Percentiles rank a stretch among this genome's conserved stretches.
Conservation (phyloP, 164 flowering plant species). For the Akebia trifoliata region DNA sequence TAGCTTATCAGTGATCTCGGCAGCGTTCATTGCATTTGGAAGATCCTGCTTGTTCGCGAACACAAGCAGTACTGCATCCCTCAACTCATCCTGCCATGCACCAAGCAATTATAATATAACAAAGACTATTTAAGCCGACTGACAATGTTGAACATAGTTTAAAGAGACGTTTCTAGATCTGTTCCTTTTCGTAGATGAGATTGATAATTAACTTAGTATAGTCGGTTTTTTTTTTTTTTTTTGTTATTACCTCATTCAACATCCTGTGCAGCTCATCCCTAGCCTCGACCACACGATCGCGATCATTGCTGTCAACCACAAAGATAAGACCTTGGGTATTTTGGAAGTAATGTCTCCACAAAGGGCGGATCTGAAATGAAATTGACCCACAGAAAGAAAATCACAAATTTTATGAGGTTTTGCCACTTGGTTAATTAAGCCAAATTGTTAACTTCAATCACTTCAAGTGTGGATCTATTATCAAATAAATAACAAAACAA, state of each 20-base stretch:
- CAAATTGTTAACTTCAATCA: background rate
- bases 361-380: constrained; percentile 67
- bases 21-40: constrained; percentile 88
- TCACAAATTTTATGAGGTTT: no score
- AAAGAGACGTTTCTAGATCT: no score
- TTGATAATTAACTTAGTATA: no score
- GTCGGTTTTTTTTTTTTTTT: background rate
- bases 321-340: constrained; percentile 77
- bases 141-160: no score
- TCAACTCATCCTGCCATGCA: constrained; percentile 55
- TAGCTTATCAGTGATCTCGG: constrained; percentile 83
- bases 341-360: constrained; percentile 84
- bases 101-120: background rate
- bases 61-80: constrained; percentile 79
- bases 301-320: constrained; percentile 74
- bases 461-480: background rate
- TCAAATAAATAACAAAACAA: no score
- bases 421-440: background rate
- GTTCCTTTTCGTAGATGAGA: no score
- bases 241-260: constrained; percentile 56
- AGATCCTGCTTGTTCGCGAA: constrained; percentile 92
- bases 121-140: no score
- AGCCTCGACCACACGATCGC: constrained; percentile 74
- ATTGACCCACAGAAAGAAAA: background rate
- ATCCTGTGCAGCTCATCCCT: constrained; percentile 74